A percentile compares a stretch with the other conserved stretches of the same genome.
Conservation (phyloP, 805 yeast genomes). For the Nakazawaea laoshanensis region DNA sequence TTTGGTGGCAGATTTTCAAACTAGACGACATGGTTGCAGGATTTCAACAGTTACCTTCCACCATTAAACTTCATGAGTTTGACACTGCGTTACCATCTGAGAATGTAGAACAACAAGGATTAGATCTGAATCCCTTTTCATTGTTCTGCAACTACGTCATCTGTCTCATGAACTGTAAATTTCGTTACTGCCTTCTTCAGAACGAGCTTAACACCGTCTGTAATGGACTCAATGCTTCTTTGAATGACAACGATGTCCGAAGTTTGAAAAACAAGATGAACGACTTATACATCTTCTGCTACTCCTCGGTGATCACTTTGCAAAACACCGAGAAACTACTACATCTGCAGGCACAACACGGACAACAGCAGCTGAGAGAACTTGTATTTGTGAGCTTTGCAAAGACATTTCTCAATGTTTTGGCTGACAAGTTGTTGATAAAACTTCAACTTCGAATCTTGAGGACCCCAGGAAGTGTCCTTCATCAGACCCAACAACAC, state of each 20-base stretch:
- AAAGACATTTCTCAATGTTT: constrained; percentile 37
- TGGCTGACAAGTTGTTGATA: constrained; percentile 45
- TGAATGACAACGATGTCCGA: constrained; percentile 30
- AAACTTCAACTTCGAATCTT: constrained; percentile 30
- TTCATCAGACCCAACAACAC: constrained; percentile 5
- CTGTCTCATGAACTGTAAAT: constrained; percentile 16
- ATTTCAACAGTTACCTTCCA: constrained; percentile 16
- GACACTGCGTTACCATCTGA: constrained; percentile 19
- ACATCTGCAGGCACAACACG: background rate
- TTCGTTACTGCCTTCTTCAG: constrained; percentile 32
- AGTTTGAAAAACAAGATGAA: constrained; percentile 39
- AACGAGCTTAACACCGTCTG: constrained; percentile 44
- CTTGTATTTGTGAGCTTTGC: constrained; percentile 39
- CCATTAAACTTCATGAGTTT: constrained; percentile 16
- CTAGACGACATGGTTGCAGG: constrained; percentile 16
- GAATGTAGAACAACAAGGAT: constrained; percentile 7
- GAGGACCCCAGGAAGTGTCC: constrained; percentile 12
- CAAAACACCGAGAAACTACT: constrained; percentile 15
- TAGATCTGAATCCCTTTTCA: background rate
- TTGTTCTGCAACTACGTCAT: constrained; percentile 12
- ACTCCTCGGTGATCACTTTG: constrained; percentile 35
- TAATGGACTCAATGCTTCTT: constrained; percentile 37
- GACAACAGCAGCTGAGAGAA: constrained; percentile 10
- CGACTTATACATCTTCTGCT: constrained; percentile 40
- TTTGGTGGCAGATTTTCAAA: constrained; percentile 51